Evolutionary conservation across 345 rosid species (phyloP), one percentile per base, ranked within the genome.

Genomic region (Rhizophora apiculata): DNA sequence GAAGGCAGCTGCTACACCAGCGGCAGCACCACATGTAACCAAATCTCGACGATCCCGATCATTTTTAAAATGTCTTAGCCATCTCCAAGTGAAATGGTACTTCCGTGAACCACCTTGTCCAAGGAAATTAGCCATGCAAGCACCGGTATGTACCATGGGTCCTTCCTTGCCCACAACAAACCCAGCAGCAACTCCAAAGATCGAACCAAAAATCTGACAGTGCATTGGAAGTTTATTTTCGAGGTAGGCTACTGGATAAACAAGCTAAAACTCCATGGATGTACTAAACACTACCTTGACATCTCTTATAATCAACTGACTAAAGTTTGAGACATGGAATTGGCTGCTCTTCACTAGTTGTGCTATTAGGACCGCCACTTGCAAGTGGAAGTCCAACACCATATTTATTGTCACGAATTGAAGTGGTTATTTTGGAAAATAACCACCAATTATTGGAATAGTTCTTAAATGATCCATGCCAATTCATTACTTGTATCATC

Each of bases 1-100:
- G 69, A 91, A 94, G 36, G 98, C 98, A 74, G 96, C 98, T 15
- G 98, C 98, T 2, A 93, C 98, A 70, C 98, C 97, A 77, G 98
- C 97, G 68, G 98, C 98, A 67, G 96, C 92, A 60, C 98, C 98
- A 58, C 98, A 93, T 11, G 98, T 93, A 69, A 93, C 85, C 68
- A 93, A 72, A 81, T 93, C 98, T 63, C 98, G 83, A 58, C 96
- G 80, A 65, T 93, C 97, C 46, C 96, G 74, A 58, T 93, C 98
- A 69, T 93, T 93, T 82, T 93, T 93, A 76, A 93, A 91, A 83
- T 73, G 80, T 74, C 94, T 84, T 52, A 93, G 94, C 97, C 98
- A 91, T 72, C 74, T 89, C 98, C 98, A 91, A 57, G 98, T 89
- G 81, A 93, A 78, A 60, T 34, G 83, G 65, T 93, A 93, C 81